Evolutionary conservation across 164 flowering plant species (phyloP), one percentile per base, ranked within the genome.

Genomic region (Akebia trifoliata): DNA sequence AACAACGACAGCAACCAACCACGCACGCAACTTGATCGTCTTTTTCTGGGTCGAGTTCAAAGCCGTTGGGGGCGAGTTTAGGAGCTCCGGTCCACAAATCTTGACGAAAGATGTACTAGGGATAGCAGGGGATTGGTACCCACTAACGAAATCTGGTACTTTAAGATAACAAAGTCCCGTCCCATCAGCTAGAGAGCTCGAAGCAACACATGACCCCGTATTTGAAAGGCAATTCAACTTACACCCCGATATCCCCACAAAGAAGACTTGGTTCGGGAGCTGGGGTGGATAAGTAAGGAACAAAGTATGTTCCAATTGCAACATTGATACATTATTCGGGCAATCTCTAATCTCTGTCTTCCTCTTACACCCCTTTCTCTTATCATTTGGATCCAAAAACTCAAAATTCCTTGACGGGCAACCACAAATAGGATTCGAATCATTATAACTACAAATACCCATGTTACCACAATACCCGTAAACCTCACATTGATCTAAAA

Each of bases 401-500:
- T 74, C 82, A 24, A 90, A 90, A 71, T 90, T 84, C 72, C 57
- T 26, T 5, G 91, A 83, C 0, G 93, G 87, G 64, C 97, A 90
- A 21, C 64, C 68, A 50, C 97, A 90, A 37, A 72, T 20, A 0
- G 95, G 89, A 6, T 18, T 43, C 0, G 83, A 50, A 52, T 77
- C 81, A 47, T 81, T 78, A 42, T 90, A 90, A 50, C 83, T 78
- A 67, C 97, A 90, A 18, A 90, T 72, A 10, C 97, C 93, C 58
- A 77, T 31, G 55, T 85, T 69, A 29, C 97, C 97, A 69, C 97
- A 90, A 56, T 69, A 90, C 4, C 88, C 97, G 52, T 61, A 90
- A 35, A 90, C 86, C 40, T 57, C 30, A 69, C 97, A 90, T 36
- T 83, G 90, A 66, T 90, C 91, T 47, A 37, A 18, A 45, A 90